Conservation (phyloP, 1,284 basidiomycete species). For the Papiliotrema fonsecae region DNA sequence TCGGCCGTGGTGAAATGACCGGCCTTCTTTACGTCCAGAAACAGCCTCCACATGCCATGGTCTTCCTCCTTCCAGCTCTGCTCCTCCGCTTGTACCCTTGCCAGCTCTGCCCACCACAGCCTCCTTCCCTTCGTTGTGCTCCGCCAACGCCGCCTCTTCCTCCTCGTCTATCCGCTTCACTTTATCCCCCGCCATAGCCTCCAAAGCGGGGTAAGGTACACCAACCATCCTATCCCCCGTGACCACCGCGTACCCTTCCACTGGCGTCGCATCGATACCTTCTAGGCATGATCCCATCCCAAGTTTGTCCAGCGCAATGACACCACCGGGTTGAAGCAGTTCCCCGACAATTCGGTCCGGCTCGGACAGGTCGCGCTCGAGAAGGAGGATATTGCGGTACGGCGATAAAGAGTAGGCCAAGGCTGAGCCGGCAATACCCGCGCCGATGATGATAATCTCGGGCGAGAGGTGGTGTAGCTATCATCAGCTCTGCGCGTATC, state of each 20-base stretch:
- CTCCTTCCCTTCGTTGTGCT: constrained; percentile 1
- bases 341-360: constrained; percentile 98
- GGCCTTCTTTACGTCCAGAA: constrained; percentile 53
- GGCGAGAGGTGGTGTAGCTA: constrained; percentile 33
- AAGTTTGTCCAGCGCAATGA: constrained; percentile 68
- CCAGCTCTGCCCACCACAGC: too few species aligned
- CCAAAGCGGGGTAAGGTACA: constrained; percentile 78
- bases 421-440: constrained; percentile 76
- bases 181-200: constrained; percentile 42
- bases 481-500: neutral
- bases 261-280: constrained; percentile 79
- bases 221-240: constrained; percentile 53
- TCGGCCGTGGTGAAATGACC: constrained; percentile 91
- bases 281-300: constrained; percentile 66
- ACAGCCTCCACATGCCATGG: constrained; percentile 28
- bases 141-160: neutral
- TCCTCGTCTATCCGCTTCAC: constrained; percentile 1
- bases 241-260: constrained; percentile 83
- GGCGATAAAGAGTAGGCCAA: constrained; percentile 54
- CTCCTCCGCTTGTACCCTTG: too few species aligned
- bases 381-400: constrained; percentile 60
- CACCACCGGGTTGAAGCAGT: constrained; percentile 90
- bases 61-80: neutral
- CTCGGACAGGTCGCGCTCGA: constrained; percentile 84
- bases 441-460: constrained; percentile 72